Evolutionary conservation across 2,329 filamentous ascomycete species (phyloP), one percentile per base, ranked within the genome.

Genomic region (Fonsecaea pedrosoi): DNA sequence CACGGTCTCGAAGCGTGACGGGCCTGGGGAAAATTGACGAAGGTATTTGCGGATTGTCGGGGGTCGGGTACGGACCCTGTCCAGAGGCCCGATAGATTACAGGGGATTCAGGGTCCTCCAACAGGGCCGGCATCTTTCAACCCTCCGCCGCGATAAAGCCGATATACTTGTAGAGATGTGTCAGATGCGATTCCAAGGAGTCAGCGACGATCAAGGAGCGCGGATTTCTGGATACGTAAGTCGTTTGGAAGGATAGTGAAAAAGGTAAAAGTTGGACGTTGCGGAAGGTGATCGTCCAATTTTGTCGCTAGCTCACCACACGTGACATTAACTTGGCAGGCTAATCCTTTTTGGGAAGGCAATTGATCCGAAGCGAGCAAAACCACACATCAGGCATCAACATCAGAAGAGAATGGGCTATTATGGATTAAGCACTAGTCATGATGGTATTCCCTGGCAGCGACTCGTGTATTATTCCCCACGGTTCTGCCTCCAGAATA

Each of bases 1-100:
- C 89, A 58, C 92, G 87, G 79, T 96, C 92, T 69, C 92, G 87
- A 65, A 96, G 86, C 1, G 89, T 94, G 69, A 96, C 91, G 78
- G 92, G 90, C 69, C 89, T 88, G 54, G 92, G 89, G 21, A 83
- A 79, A 75, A 96, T 90, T 70, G 87, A 87, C 35, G 84, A 77
- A 58, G 92, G 91, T 58, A 94, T 83, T 58, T 87, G 82, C 59
- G 88, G 86, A 74, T 84, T 83, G 48, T 80, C 82, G 64, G 87
- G 84, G 70, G 86, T 84, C 71, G 90, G 89, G 74, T 86, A 92
- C 48, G 90, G 90, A 61, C 82, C 77, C 56, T 84, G 83, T 37
- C 90, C 90, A 69, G 89, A 90, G 60, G 87, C 84, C 69, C 90
- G 87, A 80, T 89, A 88, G 73, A 92, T 88, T 76, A 88, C 86